Percentiles rank a stretch among this genome's conserved stretches.
phyloP scores from a whole-genome alignment of 441 rosid genomes.

The Arabidopsis hybrid region DNA sequence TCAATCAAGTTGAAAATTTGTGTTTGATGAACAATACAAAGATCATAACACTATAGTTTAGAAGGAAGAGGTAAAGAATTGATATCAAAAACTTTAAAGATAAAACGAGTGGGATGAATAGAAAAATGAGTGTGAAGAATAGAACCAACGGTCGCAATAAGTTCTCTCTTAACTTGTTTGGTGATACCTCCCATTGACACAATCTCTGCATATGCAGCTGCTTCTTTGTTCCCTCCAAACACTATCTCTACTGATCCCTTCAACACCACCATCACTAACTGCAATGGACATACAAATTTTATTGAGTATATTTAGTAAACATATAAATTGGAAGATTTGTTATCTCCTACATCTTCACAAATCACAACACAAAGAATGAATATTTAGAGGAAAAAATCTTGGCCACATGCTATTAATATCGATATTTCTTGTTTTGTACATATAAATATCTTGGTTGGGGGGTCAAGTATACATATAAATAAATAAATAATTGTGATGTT shows the following conservation, averaged over 20 bases:
- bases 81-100: constrained; percentile 61
- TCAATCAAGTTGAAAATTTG: not conserved
- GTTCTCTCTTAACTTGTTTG: constrained; percentile 51
- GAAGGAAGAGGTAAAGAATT: constrained; percentile 47
- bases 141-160: constrained; percentile 56
- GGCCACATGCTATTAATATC: constrained; percentile 5
- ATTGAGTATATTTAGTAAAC: not conserved
- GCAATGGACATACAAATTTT: constrained; percentile 22
- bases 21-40: constrained; percentile 19
- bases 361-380: constrained; percentile 2
- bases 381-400: constrained; percentile 7
- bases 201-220: constrained; percentile 61
- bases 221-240: constrained; percentile 59
- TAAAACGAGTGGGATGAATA: constrained; percentile 51
- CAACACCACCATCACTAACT: constrained; percentile 68
- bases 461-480: not conserved
- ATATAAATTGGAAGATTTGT: constrained; percentile 4
- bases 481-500: constrained; percentile 11
- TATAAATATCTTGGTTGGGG: not conserved
- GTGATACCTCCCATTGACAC: constrained; percentile 68
- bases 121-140: constrained; percentile 48
- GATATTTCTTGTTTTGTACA: not conserved
- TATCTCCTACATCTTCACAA: not conserved
- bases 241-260: constrained; percentile 59
- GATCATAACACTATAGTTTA: constrained; percentile 24